Evolutionary conservation across 345 rosid species (phyloP).

Genomic region (Psidium friedrichsthalianum): DNA sequence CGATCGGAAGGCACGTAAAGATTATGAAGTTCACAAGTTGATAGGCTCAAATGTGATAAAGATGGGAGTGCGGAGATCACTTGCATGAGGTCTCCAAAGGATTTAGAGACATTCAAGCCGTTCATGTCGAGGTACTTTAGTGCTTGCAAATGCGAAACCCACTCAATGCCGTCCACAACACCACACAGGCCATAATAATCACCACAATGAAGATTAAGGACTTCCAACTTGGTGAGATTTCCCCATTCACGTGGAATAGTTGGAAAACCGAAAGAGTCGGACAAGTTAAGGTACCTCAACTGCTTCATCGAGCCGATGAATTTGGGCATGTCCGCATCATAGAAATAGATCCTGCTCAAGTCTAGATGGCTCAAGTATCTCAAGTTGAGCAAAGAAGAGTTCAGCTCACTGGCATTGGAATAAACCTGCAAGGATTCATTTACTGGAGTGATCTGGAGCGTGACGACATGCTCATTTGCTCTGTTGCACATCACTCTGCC

Average conservation of each 20-base stretch:
- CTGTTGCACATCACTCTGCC: background rate
- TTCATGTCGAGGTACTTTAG: too few species aligned
- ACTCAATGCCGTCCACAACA: too few species aligned
- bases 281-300: background rate
- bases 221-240: background rate
- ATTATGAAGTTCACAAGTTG: too few species aligned
- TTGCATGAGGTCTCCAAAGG: too few species aligned
- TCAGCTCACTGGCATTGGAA: background rate
- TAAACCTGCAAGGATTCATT: too few species aligned
- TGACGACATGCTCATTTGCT: background rate
- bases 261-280: background rate
- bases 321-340: background rate
- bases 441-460: background rate
- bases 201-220: background rate
- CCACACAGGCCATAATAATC: background rate
- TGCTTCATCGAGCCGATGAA: conserved; percentile 1
- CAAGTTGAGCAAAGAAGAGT: background rate
- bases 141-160: too few species aligned
- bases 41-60: too few species aligned
- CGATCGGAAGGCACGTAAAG: too few species aligned
- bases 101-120: too few species aligned
- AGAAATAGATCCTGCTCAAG: background rate
- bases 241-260: background rate
- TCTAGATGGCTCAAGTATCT: background rate
- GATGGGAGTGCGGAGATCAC: too few species aligned